These are phyloP conservation scores for Ilex aquifolium DNA, from an alignment of 257 asterid genomes.

Conservation along the genomic window DNA sequence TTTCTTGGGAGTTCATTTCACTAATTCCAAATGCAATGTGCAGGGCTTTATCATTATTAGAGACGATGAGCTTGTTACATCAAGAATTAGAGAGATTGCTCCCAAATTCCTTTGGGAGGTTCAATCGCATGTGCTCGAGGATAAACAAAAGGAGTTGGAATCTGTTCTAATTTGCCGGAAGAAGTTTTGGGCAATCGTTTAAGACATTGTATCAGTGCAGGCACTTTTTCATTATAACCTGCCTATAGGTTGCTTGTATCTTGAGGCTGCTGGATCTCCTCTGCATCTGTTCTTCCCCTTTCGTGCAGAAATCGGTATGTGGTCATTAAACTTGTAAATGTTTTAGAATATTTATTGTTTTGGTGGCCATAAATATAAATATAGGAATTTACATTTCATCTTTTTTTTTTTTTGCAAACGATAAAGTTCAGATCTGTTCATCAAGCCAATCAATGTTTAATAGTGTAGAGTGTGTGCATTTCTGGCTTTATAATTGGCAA, in stretches of 20 bases:
- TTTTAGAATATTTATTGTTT: slow-evolving; percentile 11
- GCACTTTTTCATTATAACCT: background rate
- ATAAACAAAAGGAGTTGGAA: slow-evolving; percentile 44
- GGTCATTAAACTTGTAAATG: slow-evolving; percentile 16
- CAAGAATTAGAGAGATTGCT: slow-evolving; percentile 51
- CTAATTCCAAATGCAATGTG: slow-evolving; percentile 1
- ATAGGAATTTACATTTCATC: too few relatives aligned
- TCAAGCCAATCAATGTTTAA: too few relatives aligned
- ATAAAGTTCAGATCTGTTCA: too few relatives aligned
- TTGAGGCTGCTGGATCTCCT: slow-evolving; percentile 4
- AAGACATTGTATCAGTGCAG: slow-evolving; percentile 5
- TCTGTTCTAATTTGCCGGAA: slow-evolving; percentile 69
- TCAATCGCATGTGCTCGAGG: slow-evolving; percentile 56
- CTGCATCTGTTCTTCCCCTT: background rate
- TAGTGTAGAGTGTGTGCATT: too few relatives aligned
- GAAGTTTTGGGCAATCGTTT: slow-evolving; percentile 78
- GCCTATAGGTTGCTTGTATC: slow-evolving; percentile 2
- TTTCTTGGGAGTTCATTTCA: background rate
- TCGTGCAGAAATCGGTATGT: background rate
- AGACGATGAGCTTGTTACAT: slow-evolving; percentile 60
- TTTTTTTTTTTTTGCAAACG: too few relatives aligned
- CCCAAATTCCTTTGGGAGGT: slow-evolving; percentile 82
- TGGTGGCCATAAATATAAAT: too few relatives aligned
- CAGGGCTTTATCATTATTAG: slow-evolving; percentile 75
- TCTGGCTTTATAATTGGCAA: too few relatives aligned